A percentile compares a stretch with the other conserved stretches of the same genome.
phyloP scores from a whole-genome alignment of 2,329 filamentous ascomycete genomes.

The Cytospora chrysosperma region DNA sequence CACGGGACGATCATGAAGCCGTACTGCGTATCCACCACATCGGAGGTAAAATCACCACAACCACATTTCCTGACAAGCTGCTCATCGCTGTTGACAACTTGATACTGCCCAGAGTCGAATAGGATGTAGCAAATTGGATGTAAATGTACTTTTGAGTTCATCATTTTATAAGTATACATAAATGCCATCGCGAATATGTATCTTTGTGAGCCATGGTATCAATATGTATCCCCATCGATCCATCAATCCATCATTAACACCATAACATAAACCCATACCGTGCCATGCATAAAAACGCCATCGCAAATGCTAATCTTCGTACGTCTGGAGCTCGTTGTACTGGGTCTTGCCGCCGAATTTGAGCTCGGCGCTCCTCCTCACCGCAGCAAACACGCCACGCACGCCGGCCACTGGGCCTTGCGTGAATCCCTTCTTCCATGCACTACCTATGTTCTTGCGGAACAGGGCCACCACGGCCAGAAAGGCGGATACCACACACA shows the following conservation, averaged over 20 bases:
- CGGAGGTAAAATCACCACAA: too few relatives aligned
- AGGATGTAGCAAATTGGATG: too few relatives aligned
- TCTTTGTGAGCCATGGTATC: background rate
- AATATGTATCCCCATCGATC: background rate
- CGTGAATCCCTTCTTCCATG: background rate
- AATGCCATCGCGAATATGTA: background rate
- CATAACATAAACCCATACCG: background rate
- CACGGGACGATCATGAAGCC: too few relatives aligned
- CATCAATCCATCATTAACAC: background rate
- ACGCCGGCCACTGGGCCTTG: background rate
- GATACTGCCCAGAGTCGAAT: background rate
- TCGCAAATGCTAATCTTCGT: conserved; percentile 13
- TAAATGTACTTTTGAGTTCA: background rate
- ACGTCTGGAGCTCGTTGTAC: conserved; percentile 13
- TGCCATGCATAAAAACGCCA: background rate
- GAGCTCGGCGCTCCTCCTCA: conserved; percentile 1
- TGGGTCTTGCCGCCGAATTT: background rate
- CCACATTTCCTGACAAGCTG: too few relatives aligned
- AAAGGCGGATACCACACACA: background rate
- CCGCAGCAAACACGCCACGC: background rate
- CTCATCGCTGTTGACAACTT: background rate
- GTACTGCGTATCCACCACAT: too few relatives aligned
- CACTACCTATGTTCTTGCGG: background rate
- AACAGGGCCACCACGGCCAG: background rate
- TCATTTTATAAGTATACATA: background rate